Evolutionary conservation across 345 rosid species (phyloP).

Genomic region (Angophora floribunda): DNA sequence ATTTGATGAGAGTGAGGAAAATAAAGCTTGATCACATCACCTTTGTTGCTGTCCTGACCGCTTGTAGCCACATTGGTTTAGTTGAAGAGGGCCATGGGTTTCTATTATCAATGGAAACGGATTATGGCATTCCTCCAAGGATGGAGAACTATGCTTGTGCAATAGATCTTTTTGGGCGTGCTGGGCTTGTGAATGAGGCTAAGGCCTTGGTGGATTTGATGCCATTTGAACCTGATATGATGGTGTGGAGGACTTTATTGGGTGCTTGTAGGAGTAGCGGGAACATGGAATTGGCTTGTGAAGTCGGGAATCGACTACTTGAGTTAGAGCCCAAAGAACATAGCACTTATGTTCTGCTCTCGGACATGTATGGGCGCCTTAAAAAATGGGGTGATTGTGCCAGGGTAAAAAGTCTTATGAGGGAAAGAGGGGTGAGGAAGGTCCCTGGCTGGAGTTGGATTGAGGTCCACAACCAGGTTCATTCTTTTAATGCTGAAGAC

Average conservation of each 20-base stretch:
- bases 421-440: slow-evolving; percentile 63
- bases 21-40: slow-evolving; percentile 64
- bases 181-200: slow-evolving; percentile 44
- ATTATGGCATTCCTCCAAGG: slow-evolving; percentile 45
- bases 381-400: slow-evolving; percentile 63
- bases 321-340: slow-evolving; percentile 70
- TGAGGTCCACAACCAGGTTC: slow-evolving; percentile 46
- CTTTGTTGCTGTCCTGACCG: slow-evolving; percentile 63
- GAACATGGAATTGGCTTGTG: slow-evolving; percentile 49
- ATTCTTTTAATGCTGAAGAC: slow-evolving; percentile 64
- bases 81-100: slow-evolving; percentile 48
- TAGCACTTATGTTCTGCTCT: slow-evolving; percentile 50
- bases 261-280: slow-evolving; percentile 72
- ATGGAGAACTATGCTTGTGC: slow-evolving; percentile 81
- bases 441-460: slow-evolving; percentile 90
- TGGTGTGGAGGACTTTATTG: slow-evolving; percentile 67
- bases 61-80: slow-evolving; percentile 68
- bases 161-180: slow-evolving; percentile 68
- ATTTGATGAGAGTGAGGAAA: slow-evolving; percentile 34
- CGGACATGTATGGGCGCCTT: slow-evolving; percentile 58
- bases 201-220: slow-evolving; percentile 46
- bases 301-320: slow-evolving; percentile 48
- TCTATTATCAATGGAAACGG: slow-evolving; percentile 45
- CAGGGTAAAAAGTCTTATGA: slow-evolving; percentile 50
- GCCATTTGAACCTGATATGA: slow-evolving; percentile 57